phyloP scores from a whole-genome alignment of 305 asterid genomes.

The Fraxinus sp. region DNA sequence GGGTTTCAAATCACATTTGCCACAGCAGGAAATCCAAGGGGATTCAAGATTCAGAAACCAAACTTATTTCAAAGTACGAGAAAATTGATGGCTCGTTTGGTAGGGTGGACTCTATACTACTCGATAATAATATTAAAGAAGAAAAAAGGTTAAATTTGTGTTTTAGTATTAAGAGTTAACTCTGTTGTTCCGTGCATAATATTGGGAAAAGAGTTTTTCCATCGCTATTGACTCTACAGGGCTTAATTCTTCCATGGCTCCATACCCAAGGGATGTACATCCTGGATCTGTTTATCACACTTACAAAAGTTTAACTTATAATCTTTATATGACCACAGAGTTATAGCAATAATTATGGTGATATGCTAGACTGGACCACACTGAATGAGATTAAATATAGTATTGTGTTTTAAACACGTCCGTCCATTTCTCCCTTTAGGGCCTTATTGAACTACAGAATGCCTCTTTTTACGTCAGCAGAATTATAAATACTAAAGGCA shows the following conservation, averaged over 20 bases:
- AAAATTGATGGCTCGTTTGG: not conserved
- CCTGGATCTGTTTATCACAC: conserved; percentile 41
- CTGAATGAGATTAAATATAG: not conserved
- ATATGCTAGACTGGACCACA: not conserved
- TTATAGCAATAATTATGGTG: not conserved
- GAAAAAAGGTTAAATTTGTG: not conserved
- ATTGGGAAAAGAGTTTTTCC: conserved; percentile 45
- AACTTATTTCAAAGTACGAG: not conserved
- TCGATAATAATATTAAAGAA: not conserved
- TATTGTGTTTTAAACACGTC: not conserved
- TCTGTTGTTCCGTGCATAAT: conserved; percentile 50
- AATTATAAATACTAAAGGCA: not conserved
- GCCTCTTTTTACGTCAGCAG: not conserved
- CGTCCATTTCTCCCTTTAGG: not conserved
- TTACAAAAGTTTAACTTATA: not conserved
- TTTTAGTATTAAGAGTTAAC: not conserved
- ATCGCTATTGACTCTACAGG: conserved; percentile 48
- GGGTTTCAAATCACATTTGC: conserved; percentile 37
- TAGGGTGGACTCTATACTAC: not conserved
- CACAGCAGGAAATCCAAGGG: conserved; percentile 24
- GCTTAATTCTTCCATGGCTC: conserved; percentile 50
- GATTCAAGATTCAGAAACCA: not conserved
- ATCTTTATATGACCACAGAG: not conserved
- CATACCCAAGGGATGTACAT: conserved; percentile 51
- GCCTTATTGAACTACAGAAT: not conserved